A percentile compares a stretch with the other conserved stretches of the same genome.
Conservation (phyloP, 345 rosid species). For the Syzygium grande region DNA sequence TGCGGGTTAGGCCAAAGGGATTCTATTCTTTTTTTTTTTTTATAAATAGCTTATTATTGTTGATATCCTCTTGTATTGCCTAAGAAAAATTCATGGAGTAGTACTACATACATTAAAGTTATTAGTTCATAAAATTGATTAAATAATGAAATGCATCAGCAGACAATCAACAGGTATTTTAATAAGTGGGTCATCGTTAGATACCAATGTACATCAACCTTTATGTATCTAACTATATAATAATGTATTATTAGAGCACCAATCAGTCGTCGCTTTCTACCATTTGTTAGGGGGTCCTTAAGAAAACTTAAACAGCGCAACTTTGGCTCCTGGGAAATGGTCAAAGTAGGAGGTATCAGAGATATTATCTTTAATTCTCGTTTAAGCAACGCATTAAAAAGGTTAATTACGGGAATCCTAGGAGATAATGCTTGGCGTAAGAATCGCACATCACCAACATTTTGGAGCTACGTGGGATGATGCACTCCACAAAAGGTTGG, state of each 20-base stretch:
- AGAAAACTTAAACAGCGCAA: constrained; percentile 3
- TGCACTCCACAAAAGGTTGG: constrained; percentile 6
- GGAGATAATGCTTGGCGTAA: constrained; percentile 9
- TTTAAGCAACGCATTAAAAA: constrained; percentile 11
- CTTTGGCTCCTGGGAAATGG: constrained; percentile 3
- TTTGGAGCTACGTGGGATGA: constrained; percentile 5
- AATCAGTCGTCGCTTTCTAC: not conserved
- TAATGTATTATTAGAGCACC: not conserved
- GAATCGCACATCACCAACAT: not conserved
- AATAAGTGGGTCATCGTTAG: not conserved
- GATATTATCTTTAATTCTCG: constrained; percentile 4
- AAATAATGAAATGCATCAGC: not conserved
- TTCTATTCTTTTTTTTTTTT: not conserved
- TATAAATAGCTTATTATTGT: not conserved
- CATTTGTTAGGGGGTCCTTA: not conserved
- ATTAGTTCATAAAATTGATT: not conserved
- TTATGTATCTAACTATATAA: not conserved
- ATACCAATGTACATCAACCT: not conserved
- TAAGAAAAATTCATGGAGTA: not conserved
- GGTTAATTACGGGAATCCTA: constrained; percentile 15
- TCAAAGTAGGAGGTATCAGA: constrained; percentile 1
- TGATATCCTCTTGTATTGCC: not conserved
- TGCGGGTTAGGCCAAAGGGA: not conserved
- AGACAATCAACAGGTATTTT: not conserved
- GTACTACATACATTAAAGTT: not conserved